Evolutionary conservation across 306 rosid genomes (phyloP).

Genomic region (Gillenia trifoliata): DNA sequence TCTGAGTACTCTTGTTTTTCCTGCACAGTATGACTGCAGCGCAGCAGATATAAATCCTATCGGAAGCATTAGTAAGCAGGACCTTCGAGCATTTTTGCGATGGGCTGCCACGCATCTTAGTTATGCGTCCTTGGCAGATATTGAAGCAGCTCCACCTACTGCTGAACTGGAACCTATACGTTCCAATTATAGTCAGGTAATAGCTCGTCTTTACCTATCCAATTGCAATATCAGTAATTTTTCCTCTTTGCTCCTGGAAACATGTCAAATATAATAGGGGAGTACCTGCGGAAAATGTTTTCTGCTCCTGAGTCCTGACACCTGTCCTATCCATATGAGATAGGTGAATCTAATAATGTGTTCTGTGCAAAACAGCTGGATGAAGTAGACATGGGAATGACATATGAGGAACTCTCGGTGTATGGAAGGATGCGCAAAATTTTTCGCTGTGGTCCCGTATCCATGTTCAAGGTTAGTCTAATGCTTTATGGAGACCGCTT

Average conservation of each 20-base stretch:
- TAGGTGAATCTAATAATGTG: slow-evolving; percentile 12
- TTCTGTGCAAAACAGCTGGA: slow-evolving; percentile 57
- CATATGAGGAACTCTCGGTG: slow-evolving; percentile 88
- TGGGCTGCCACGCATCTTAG: slow-evolving; percentile 95
- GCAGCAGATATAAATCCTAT: slow-evolving; percentile 96
- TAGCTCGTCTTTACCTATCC: not conserved
- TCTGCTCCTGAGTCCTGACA: not conserved
- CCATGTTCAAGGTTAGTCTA: slow-evolving; percentile 80
- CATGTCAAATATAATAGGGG: not conserved
- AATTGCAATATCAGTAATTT: not conserved
- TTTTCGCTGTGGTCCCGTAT: slow-evolving; percentile 85
- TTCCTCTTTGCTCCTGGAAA: not conserved
- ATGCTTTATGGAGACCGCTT: not conserved
- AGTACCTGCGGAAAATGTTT: not conserved
- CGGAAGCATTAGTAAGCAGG: slow-evolving; percentile 90
- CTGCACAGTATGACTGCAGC: slow-evolving; percentile 81
- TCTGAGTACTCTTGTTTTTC: slow-evolving; percentile 8
- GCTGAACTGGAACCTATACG: slow-evolving; percentile 98
- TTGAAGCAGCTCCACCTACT: slow-evolving; percentile 97
- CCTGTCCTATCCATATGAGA: not conserved
- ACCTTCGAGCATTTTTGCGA: slow-evolving; percentile 71
- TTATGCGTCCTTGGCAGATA: slow-evolving; percentile 67
- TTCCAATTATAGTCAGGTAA: slow-evolving; percentile 82
- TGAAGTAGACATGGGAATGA: slow-evolving; percentile 99
- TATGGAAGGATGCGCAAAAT: slow-evolving; percentile 87